Conservation (phyloP, 352 stramenopile genomes). For the Phytophthora pluvialis region DNA sequence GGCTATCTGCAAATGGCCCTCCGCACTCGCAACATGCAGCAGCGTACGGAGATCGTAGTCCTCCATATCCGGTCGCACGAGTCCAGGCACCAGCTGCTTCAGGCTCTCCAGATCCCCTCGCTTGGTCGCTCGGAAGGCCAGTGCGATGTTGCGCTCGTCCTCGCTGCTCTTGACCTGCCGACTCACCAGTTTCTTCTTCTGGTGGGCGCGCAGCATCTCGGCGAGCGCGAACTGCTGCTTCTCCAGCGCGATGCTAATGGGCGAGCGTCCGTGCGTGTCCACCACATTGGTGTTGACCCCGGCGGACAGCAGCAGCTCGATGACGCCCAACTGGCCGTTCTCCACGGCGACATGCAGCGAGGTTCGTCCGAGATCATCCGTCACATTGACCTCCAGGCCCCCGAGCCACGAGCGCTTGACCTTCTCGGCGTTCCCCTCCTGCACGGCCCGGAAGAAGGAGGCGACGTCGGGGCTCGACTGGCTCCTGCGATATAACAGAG, state of each 20-base stretch:
- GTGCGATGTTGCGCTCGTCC: conserved; percentile 51
- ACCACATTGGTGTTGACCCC: conserved; percentile 66
- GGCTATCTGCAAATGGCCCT: conserved; percentile 61
- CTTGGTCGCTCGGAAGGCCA: conserved; percentile 69
- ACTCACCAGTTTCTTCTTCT: conserved; percentile 54
- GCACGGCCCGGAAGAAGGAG: conserved; percentile 65
- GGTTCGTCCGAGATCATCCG: conserved; percentile 58
- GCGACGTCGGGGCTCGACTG: conserved; percentile 47
- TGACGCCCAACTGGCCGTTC: conserved; percentile 67
- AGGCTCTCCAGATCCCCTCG: conserved; percentile 54
- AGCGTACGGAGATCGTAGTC: conserved; percentile 80
- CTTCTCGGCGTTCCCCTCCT: conserved; percentile 70
- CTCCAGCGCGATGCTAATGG: conserved; percentile 72
- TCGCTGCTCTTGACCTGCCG: conserved; percentile 40
- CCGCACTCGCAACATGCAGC: conserved; percentile 76
- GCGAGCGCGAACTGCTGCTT: conserved; percentile 59
- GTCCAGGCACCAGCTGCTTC: conserved; percentile 56
- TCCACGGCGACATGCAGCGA: conserved; percentile 84
- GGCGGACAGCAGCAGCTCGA: conserved; percentile 79
- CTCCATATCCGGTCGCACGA: conserved; percentile 70
- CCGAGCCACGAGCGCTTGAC: conserved; percentile 82
- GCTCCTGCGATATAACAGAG: conserved; percentile 20
- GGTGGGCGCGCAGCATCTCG: conserved; percentile 67
- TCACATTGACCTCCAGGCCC: conserved; percentile 64
- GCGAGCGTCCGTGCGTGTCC: conserved; percentile 60